Percentiles rank a stretch among this genome's conserved stretches.
phyloP scores from a whole-genome alignment of 441 rosid genomes.

The Hypseocharis bilobata region DNA sequence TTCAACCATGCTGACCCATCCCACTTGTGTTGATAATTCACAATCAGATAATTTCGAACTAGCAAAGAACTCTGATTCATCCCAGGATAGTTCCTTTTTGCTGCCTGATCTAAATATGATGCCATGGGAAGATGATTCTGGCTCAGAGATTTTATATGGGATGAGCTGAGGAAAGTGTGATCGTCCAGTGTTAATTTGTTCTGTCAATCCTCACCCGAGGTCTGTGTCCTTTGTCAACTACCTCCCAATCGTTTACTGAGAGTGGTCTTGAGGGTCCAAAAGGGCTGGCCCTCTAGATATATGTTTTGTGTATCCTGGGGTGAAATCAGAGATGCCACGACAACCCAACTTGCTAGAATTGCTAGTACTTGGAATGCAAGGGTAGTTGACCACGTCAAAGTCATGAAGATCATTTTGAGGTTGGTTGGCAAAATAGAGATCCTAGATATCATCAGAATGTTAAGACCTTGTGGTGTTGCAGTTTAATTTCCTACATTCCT shows the following conservation, averaged over 20 bases:
- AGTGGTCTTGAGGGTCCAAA: too few species aligned
- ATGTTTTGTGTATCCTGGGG: too few species aligned
- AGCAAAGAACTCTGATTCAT: conserved; percentile 14
- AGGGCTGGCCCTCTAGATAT: too few species aligned
- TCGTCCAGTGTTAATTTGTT: not conserved
- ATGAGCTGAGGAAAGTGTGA: conserved; percentile 25
- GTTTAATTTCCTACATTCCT: conserved; percentile 6
- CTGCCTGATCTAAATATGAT: conserved; percentile 65
- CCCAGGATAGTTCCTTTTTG: conserved; percentile 25
- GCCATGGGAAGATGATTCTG: conserved; percentile 43
- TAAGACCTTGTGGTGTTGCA: conserved; percentile 6
- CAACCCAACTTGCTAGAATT: not conserved
- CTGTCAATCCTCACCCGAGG: too few species aligned
- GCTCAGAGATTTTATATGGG: conserved; percentile 26
- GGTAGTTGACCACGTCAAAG: not conserved
- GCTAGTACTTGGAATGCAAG: conserved; percentile 1
- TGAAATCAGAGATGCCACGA: too few species aligned
- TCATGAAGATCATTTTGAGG: conserved; percentile 11
- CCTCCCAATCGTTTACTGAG: too few species aligned
- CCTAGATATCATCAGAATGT: conserved; percentile 3
- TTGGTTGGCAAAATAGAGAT: conserved; percentile 13
- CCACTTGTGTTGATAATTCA: conserved; percentile 11
- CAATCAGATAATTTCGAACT: conserved; percentile 17
- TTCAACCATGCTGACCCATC: not conserved
- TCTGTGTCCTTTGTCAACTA: too few species aligned